These are phyloP conservation scores for Sarcomyxa edulis DNA, from an alignment of 768 basidiomycete species.

Conservation along the genomic window DNA sequence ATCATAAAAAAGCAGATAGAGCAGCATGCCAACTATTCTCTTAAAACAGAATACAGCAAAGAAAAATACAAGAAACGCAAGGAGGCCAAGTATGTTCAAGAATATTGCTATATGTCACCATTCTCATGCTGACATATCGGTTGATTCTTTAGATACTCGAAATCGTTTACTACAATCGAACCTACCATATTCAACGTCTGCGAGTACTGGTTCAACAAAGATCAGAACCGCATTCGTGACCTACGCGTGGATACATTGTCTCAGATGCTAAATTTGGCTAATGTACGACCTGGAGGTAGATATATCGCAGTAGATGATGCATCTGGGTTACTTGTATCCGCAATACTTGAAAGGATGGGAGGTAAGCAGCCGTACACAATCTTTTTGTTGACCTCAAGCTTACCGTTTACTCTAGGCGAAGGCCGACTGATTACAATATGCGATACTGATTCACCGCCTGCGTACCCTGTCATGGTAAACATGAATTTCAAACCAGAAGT, in stretches of 20 bases:
- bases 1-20: constrained; percentile 95
- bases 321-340: constrained; percentile 82
- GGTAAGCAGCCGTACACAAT: constrained; percentile 38
- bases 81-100: constrained; percentile 77
- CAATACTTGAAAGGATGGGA: constrained; percentile 82
- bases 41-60: constrained; percentile 98
- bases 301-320: constrained; percentile 91
- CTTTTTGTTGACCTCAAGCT: constrained; percentile 12
- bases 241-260: constrained; percentile 85
- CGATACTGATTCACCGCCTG: constrained; percentile 89
- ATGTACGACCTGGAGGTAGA: constrained; percentile 80
- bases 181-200: constrained; percentile 86
- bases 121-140: too few relatives aligned
- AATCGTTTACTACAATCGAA: constrained; percentile 80
- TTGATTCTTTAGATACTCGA: constrained; percentile 61
- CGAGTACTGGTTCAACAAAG: constrained; percentile 85
- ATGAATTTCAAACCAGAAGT: constrained; percentile 79
- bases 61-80: constrained; percentile 97
- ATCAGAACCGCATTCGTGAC: constrained; percentile 75
- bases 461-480: constrained; percentile 73
- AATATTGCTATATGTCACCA: neutral
- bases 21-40: constrained; percentile 82
- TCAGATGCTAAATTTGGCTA: constrained; percentile 81
- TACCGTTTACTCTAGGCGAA: constrained; percentile 41
- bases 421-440: constrained; percentile 82